These are phyloP conservation scores for Mollisiaceae sp. DNA, from an alignment of 2,329 filamentous ascomycete genomes.

Conservation along the genomic window DNA sequence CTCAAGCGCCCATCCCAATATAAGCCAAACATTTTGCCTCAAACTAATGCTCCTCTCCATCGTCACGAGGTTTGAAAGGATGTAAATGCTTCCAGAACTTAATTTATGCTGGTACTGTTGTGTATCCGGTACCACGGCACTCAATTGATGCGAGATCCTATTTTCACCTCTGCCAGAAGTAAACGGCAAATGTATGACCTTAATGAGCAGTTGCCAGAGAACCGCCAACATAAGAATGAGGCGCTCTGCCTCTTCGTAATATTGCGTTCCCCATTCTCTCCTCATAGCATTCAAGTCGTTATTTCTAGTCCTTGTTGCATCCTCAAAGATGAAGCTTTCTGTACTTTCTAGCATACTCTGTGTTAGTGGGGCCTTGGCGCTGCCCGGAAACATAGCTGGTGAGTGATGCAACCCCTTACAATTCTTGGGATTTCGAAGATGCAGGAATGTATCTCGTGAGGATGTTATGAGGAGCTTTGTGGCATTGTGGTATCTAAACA, in stretches of 20 bases:
- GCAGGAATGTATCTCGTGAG: neutral
- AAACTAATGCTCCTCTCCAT: neutral
- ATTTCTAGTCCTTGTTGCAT: neutral
- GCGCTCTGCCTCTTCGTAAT: neutral
- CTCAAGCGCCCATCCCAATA: neutral
- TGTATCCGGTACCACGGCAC: neutral
- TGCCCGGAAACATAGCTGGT: conserved; percentile 16
- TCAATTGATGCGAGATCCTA: conserved; percentile 2
- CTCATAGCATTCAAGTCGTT: neutral
- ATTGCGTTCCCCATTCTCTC: neutral
- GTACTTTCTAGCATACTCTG: conserved; percentile 12
- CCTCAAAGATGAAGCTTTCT: conserved; percentile 22
- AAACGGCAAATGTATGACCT: conserved; percentile 5
- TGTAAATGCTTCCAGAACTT: neutral
- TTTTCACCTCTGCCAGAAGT: conserved; percentile 9
- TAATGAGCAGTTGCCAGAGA: neutral
- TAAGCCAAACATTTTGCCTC: conserved; percentile 7
- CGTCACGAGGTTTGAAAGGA: conserved; percentile 1
- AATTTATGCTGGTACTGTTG: neutral
- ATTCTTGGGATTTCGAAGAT: neutral
- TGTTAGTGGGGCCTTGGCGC: conserved; percentile 16
- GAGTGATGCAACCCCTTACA: neutral
- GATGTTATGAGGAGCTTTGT: neutral
- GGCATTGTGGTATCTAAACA: neutral
- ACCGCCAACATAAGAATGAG: conserved; percentile 1